Evolutionary conservation across 2,329 filamentous ascomycete genomes (phyloP).

Genomic region (Cercospora beticola): DNA sequence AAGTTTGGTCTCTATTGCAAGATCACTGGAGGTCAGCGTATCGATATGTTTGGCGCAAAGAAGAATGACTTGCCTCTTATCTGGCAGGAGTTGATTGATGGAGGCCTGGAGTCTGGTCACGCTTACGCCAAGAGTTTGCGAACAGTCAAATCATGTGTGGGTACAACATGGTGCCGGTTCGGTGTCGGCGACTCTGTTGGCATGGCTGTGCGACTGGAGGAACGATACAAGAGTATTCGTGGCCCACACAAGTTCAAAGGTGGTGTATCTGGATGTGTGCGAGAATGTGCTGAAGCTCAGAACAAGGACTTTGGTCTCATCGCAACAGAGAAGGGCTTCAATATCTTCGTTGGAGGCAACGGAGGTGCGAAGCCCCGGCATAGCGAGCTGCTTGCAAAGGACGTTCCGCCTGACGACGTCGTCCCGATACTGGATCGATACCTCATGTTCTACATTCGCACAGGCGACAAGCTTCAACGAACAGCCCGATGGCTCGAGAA

Average conservation of each 20-base stretch:
- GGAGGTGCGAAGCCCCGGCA: constrained; percentile 83
- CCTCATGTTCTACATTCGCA: constrained; percentile 90
- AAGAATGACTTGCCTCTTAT: constrained; percentile 83
- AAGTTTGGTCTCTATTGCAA: constrained; percentile 85
- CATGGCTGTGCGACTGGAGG: constrained; percentile 82
- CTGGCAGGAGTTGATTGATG: constrained; percentile 76
- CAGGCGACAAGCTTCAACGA: constrained; percentile 83
- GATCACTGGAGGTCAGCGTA: constrained; percentile 87
- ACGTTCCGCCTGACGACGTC: constrained; percentile 79
- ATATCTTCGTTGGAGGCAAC: constrained; percentile 87
- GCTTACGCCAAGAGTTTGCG: constrained; percentile 86
- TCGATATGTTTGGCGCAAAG: constrained; percentile 88
- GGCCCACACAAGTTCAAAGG: constrained; percentile 82
- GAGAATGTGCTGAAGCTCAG: constrained; percentile 88
- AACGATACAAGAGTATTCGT: constrained; percentile 90
- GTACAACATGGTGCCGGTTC: constrained; percentile 86
- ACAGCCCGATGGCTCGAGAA: constrained; percentile 86
- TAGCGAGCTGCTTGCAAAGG: constrained; percentile 78
- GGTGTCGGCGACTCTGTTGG: constrained; percentile 88
- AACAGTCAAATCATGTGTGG: constrained; percentile 89
- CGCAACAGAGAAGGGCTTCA: constrained; percentile 89
- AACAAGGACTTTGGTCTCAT: constrained; percentile 94
- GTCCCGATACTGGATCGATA: constrained; percentile 84
- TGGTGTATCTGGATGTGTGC: constrained; percentile 85
- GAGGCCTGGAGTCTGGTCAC: constrained; percentile 86